Conservation (phyloP, 164 flowering plant species). For the Aristolochia californica region DNA sequence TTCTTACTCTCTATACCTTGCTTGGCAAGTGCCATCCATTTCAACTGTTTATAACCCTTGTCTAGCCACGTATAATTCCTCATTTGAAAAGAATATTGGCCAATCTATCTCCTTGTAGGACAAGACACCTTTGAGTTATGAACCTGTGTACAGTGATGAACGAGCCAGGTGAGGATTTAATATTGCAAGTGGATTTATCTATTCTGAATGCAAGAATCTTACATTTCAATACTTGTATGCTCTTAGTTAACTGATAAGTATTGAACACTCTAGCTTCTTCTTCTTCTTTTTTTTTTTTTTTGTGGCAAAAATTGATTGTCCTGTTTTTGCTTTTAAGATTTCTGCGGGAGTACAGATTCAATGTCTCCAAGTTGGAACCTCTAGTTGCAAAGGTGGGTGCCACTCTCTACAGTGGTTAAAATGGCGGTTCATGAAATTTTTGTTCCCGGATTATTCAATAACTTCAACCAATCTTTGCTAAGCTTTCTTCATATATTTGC, state of each 20-base stretch:
- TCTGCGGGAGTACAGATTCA: constrained; percentile 56
- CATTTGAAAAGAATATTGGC: neutral
- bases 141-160: constrained; percentile 85
- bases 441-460: too few species aligned
- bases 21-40: too few species aligned
- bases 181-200: neutral
- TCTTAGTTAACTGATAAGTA: neutral
- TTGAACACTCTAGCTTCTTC: too few species aligned
- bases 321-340: constrained; percentile 5
- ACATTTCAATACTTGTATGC: neutral
- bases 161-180: constrained; percentile 53
- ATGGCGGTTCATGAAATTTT: too few species aligned
- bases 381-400: constrained; percentile 85
- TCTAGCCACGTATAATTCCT: neutral
- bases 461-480: neutral
- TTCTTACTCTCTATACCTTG: too few species aligned
- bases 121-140: constrained; percentile 66
- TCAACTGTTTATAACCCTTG: neutral
- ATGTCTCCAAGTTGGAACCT: constrained; percentile 88
- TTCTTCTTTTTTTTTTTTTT: too few species aligned
- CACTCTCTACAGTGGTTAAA: neutral
- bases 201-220: too few species aligned
- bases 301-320: neutral
- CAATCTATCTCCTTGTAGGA: constrained; percentile 30
- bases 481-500: constrained; percentile 15